phyloP scores from a whole-genome alignment of 306 rosid species.

The Aeschynomene evenia region DNA sequence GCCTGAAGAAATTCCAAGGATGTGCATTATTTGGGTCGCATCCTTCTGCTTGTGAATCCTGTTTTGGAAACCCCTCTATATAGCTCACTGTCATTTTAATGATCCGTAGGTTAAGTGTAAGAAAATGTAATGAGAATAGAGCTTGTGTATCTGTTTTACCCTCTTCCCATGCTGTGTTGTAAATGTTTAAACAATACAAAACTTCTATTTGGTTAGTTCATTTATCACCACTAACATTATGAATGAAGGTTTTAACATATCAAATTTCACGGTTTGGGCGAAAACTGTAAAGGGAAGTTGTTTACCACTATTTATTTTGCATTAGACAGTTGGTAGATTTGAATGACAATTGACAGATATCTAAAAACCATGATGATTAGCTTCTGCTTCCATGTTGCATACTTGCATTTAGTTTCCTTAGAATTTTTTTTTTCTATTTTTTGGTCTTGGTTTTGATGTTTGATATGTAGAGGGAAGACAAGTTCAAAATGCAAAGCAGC shows the following conservation, averaged over 20 bases:
- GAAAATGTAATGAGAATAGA: slow-evolving; percentile 28
- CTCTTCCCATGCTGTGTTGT: slow-evolving; percentile 13
- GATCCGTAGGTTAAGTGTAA: slow-evolving; percentile 19
- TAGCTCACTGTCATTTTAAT: neutral
- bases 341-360: too few species aligned
- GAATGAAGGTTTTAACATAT: neutral
- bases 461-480: too few species aligned
- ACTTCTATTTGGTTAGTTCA: neutral
- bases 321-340: too few species aligned
- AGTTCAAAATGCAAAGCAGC: too few species aligned
- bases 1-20: slow-evolving; percentile 33
- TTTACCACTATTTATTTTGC: neutral
- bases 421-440: too few species aligned
- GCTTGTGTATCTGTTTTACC: neutral
- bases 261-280: neutral
- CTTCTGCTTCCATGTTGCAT: too few species aligned
- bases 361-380: too few species aligned
- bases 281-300: neutral
- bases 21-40: slow-evolving; percentile 46
- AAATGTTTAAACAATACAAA: neutral
- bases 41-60: slow-evolving; percentile 39
- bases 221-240: neutral
- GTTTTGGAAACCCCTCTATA: neutral
- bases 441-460: too few species aligned
- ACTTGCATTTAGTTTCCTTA: too few species aligned